A percentile compares a stretch with the other conserved stretches of the same genome.
phyloP scores from a whole-genome alignment of 768 basidiomycete genomes.

The Lyophyllum decastes region DNA sequence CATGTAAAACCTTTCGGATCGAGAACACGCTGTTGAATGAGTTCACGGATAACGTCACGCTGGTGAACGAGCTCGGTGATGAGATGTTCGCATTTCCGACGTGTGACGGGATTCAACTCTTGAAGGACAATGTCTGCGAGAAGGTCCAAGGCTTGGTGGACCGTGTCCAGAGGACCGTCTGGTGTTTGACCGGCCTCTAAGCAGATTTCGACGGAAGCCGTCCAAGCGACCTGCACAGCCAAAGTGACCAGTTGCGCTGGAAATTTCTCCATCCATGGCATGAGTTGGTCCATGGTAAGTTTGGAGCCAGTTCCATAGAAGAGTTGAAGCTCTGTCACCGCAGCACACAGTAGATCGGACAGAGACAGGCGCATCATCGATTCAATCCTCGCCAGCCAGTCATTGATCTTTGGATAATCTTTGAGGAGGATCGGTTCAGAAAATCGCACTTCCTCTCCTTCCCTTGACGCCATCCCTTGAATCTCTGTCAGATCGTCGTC shows the following conservation, averaged over 20 bases:
- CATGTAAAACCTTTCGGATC: conserved; percentile 83
- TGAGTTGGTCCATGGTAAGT: conserved; percentile 67
- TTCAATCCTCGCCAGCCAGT: conserved; percentile 94
- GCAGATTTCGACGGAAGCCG: conserved; percentile 73
- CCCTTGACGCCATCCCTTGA: conserved; percentile 91
- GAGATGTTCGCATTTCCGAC: conserved; percentile 96
- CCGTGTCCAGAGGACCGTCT: conserved; percentile 68
- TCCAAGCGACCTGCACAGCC: conserved; percentile 97
- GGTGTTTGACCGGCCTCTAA: conserved; percentile 59
- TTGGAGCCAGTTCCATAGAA: conserved; percentile 74
- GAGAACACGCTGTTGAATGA: conserved; percentile 63
- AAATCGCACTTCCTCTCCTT: conserved; percentile 93
- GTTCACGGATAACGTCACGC: conserved; percentile 86
- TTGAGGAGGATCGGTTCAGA: conserved; percentile 82
- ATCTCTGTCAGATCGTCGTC: conserved; percentile 89
- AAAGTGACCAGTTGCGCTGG: conserved; percentile 96
- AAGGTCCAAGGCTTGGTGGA: conserved; percentile 84
- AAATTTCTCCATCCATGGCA: conserved; percentile 91
- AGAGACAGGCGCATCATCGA: conserved; percentile 91
- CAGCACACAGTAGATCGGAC: conserved; percentile 76
- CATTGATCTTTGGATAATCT: conserved; percentile 97
- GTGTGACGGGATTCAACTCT: conserved; percentile 87
- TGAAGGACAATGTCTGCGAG: conserved; percentile 96
- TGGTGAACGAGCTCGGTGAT: conserved; percentile 99
- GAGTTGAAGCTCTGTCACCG: conserved; percentile 74